Base-by-base conservation (phyloP, 225 moss, liverwort and hornwort genomes). In the Marchantia polymorpha region DNA sequence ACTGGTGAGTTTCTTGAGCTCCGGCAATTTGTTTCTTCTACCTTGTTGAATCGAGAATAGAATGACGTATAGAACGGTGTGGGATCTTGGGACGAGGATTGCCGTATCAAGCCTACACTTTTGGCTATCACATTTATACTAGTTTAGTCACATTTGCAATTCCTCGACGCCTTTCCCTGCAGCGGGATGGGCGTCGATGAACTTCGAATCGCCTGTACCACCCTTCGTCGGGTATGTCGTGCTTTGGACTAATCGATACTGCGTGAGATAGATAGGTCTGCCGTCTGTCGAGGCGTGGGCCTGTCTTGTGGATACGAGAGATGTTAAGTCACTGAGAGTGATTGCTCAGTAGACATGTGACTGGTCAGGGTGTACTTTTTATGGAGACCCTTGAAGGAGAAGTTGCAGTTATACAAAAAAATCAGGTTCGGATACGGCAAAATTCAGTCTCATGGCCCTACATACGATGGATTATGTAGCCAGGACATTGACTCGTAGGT, bases 1-100 rank as follows among this genome's bases (percentile, higher is more conserved):
- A 86, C 82, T 94, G 85, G 94, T 91, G 53, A 69, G 79, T 76
- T 56, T 7, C 2, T 8, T 7, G 10, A 54, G 39, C 39, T 75
- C 74, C 74, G 10, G 13, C 54, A 3, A 6, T 50, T 19, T n/a
- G n/a, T n/a, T 39, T 39, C 39, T 39, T 39, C 5, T 39, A 39
- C 5, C 5, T 39, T 39, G 39, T 39, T 39, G 39, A 39, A 39
- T 39, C 5, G 39, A 39, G 5, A 39, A 39, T 39, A 39, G 39
- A 39, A 39, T 2, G 39, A 39, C 39, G 39, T 39, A 39, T 2
- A 39, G 39, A 56, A 56, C 56, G 19, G 1, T 1, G 1, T 13
- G 9, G 56, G 19, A 56, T 56, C 19, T 56, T 56, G 27, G 61
- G 61, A 61, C 61, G 22, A 61, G 61, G 22, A 61, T 61, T 8